Percentiles rank a stretch among this genome's conserved stretches.
These are phyloP conservation scores for Eucalyptus globulus DNA, from an alignment of 345 rosid species.

Conservation along the genomic window DNA sequence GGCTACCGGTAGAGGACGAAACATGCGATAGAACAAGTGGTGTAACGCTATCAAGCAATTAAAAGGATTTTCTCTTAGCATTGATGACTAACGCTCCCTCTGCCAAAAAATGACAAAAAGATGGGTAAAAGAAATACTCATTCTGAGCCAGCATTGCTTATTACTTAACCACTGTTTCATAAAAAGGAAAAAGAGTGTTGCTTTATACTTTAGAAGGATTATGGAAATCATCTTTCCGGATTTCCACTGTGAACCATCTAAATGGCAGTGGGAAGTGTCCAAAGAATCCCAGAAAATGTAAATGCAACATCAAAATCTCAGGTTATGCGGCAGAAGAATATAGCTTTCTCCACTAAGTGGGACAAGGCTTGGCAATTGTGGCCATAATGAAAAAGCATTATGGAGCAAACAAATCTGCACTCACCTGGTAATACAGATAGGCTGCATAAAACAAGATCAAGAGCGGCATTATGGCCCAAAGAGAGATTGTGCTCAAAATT, in stretches of 20 bases:
- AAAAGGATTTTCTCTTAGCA: background rate
- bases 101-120: background rate
- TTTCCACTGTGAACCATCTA: background rate
- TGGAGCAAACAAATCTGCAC: background rate
- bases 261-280: background rate
- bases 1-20: background rate
- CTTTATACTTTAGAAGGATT: background rate
- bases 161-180: background rate
- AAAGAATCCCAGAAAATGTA: background rate
- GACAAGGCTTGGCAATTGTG: background rate
- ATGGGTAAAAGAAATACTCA: background rate
- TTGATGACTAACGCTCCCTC: background rate
- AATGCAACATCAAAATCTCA: background rate
- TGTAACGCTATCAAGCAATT: background rate
- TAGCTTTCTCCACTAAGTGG: background rate
- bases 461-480: conserved; percentile 96
- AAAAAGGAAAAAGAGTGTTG: background rate
- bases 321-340: background rate
- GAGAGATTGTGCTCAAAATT: conserved; percentile 72
- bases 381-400: background rate
- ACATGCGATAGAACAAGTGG: background rate
- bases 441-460: conserved; percentile 81
- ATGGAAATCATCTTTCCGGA: background rate
- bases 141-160: background rate
- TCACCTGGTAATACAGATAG: conserved; percentile 93